Base-by-base conservation (phyloP, 768 basidiomycete species). In the Clitopilus hobsonii region DNA sequence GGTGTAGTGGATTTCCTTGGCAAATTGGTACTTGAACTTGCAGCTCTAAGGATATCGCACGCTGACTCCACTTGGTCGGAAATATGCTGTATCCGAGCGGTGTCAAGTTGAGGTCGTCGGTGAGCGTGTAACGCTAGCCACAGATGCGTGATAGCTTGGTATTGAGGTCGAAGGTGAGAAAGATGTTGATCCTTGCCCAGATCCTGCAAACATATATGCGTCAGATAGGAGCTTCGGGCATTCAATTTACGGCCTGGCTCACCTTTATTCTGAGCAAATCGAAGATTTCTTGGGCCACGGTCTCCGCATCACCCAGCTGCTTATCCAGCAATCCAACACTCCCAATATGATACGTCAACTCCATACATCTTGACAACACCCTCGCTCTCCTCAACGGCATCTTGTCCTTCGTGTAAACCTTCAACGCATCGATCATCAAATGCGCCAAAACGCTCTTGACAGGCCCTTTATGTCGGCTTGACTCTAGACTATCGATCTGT, bases 111-210 rank as follows among this genome's bases (percentile, higher is more conserved):
- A 13, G 49, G 13, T 16, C 29, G 73, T 13, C 82, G 79, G 67
- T 94, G 90, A 18, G 82, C 78, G 61, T 89, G 85, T 18, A 94
- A 70, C 0, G 86, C 83, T 45, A 83, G 70, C 84, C 86, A 89
- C 23, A 94, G 73, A 61, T 88, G 82, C 0, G 78, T 72, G 0
- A 76, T 68, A 1, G 81, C 76, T 25, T 71, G 75, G 60, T 86
- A 83, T 62, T 88, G 83, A 6, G 60, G 53, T 24, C 64, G 61
- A 51, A 71, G 77, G 11, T 56, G 56, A 2, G 65, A 63, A 18
- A 80, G 64, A 0, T 55, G 61, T 0, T 47, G 49, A 56, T 81
- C 80, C 29, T 67, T 62, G 0, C 67, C 72, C 6, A 75, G 57
- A 28, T 62, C 53, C 78, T 79, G n/a, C n/a, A 52, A n/a, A 50